Base-by-base conservation (phyloP, 768 basidiomycete species). In the Boletus subparvulus region DNA sequence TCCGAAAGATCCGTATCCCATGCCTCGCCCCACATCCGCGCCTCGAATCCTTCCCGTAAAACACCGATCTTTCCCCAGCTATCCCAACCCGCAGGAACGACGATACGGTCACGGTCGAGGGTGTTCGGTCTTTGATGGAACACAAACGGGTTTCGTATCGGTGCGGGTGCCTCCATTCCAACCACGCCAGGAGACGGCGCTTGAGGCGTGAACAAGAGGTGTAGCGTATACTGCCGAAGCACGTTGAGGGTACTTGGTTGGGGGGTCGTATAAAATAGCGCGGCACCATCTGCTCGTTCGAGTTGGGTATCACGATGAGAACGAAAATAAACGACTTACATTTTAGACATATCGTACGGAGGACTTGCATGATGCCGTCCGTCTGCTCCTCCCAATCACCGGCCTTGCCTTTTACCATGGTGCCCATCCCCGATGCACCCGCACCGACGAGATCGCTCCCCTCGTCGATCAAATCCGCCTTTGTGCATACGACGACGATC, bases 31-130 rank as follows among this genome's bases (percentile, higher is more conserved):
- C 87, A 90, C 46, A 77, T 67, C 58, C 84, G 86, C 1, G 90
- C 85, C 51, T 97, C 94, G 64, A 98, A 99, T 1, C 91, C 91
- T 40, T 98, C 97, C 54, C 94, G 76, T 52, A 98, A 74, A 1
- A 98, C 88, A 3, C 81, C 78, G 55, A 98, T 96, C 77, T 98
- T 98, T 0, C 95, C 94, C 91, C 93, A 97, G 62, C 90, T 92
- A 68, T 98, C 97, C 97, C 97, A 99, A 1, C 97, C 97, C 2
- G 92, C 83, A 1, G 96, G 97, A 7, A 98, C 86, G 43, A 97
- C 83, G 50, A 98, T 88, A 13, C 84, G 87, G 66, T 98, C 95
- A 33, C 97, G 85, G 69, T 98, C 97, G 45, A 98, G 77, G 0
- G 91, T 88, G 68, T 98, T 98, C 2, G 97, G 88, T 61, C 90